These are phyloP conservation scores for Epicoccum sorghinum DNA, from an alignment of 2,329 filamentous ascomycete species.

Conservation along the genomic window DNA sequence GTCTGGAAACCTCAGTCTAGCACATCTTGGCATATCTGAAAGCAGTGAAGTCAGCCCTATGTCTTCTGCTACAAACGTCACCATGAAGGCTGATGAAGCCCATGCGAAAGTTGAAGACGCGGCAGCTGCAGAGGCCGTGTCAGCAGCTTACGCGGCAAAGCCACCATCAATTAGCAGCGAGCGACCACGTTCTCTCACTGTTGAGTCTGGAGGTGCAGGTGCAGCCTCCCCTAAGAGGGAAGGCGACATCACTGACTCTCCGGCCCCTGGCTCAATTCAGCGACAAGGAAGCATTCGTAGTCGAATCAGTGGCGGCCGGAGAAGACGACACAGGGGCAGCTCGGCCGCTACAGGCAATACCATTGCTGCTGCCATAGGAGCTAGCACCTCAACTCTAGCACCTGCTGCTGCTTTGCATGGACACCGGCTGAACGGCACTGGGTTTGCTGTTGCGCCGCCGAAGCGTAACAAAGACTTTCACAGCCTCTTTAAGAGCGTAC, in stretches of 20 bases:
- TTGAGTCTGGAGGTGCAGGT: conserved; percentile 40
- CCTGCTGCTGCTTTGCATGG: conserved; percentile 65
- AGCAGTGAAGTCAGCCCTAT: conserved; percentile 62
- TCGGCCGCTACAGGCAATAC: conserved; percentile 70
- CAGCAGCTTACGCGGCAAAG: conserved; percentile 62
- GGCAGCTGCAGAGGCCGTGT: conserved; percentile 65
- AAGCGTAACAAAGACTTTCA: conserved; percentile 97
- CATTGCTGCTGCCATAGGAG: conserved; percentile 73
- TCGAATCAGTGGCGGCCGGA: conserved; percentile 58
- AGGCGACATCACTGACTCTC: conserved; percentile 69
- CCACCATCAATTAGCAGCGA: conserved; percentile 37
- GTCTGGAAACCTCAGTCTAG: conserved; percentile 84
- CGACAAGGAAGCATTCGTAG: conserved; percentile 59
- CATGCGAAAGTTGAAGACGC: conserved; percentile 64
- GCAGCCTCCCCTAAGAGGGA: conserved; percentile 63
- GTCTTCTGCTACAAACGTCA: conserved; percentile 64
- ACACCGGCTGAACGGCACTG: conserved; percentile 87
- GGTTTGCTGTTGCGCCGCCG: conserved; percentile 94
- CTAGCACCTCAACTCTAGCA: conserved; percentile 72
- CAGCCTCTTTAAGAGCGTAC: conserved; percentile 90
- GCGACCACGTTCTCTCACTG: conserved; percentile 49
- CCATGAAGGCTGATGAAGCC: conserved; percentile 57
- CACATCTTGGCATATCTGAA: conserved; percentile 82
- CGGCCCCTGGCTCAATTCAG: conserved; percentile 57
- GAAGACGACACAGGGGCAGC: conserved; percentile 79